Conservation (phyloP, 1,284 basidiomycete species). For the Ustilago nuda region DNA sequence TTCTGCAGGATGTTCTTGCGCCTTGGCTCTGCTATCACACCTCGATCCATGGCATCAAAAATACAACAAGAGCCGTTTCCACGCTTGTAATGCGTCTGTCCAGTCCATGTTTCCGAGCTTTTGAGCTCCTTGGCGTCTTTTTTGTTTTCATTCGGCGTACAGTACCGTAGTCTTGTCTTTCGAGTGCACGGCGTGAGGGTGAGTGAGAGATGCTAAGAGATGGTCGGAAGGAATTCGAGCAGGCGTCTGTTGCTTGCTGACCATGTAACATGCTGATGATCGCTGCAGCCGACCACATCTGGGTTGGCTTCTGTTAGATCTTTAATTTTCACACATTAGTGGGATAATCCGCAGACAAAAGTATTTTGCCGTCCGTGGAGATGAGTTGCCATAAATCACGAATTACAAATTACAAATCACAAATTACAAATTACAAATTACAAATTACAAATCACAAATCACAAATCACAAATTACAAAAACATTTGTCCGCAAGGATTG, state of each 20-base stretch:
- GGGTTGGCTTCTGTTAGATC: too few species aligned
- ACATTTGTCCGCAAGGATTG: constrained; percentile 21
- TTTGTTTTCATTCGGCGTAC: too few species aligned
- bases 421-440: too few species aligned
- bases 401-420: too few species aligned
- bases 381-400: not conserved
- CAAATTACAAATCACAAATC: too few species aligned
- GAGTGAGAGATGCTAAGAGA: not conserved
- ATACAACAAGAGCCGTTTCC: constrained; percentile 8
- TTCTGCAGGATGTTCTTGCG: not conserved
- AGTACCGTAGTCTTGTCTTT: too few species aligned
- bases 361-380: not conserved
- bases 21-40: not conserved
- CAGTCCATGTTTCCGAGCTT: not conserved
- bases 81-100: constrained; percentile 1
- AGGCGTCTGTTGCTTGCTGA: not conserved
- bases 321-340: too few species aligned
- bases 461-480: not conserved
- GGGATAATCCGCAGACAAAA: too few species aligned
- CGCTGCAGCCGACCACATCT: not conserved
- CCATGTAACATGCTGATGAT: not conserved
- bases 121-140: too few species aligned
- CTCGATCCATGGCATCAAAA: constrained; percentile 4
- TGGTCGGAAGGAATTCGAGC: too few species aligned
- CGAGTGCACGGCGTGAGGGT: too few species aligned